Percentiles rank a stretch among this genome's conserved stretches.
Conservation (phyloP, 495 filamentous ascomycete genomes). For the Daldinia childiae region DNA sequence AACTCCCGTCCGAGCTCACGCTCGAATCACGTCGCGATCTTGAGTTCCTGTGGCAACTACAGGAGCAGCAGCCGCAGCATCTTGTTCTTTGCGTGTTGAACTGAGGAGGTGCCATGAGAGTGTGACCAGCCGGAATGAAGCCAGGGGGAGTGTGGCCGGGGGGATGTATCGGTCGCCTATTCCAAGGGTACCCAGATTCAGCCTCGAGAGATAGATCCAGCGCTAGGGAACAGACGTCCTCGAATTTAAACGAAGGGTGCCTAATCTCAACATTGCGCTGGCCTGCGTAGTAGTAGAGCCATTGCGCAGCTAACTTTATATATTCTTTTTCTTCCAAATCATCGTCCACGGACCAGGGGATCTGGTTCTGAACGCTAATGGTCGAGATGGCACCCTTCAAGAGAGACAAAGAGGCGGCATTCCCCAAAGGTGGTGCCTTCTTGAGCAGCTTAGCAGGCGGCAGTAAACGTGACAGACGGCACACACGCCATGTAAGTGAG, state of each 20-base stretch:
- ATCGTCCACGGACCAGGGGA: constrained; percentile 19
- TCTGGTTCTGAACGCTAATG: constrained; percentile 13
- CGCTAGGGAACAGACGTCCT: constrained; percentile 21
- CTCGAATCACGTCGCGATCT: constrained; percentile 12
- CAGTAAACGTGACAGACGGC: constrained; percentile 28
- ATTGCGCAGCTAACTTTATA: constrained; percentile 27
- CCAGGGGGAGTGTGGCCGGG: no score
- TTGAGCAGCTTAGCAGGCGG: neutral
- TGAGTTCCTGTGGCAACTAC: neutral
- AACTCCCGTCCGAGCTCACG: neutral
- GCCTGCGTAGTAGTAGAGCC: constrained; percentile 34
- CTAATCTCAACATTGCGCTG: constrained; percentile 18
- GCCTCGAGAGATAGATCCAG: constrained; percentile 37
- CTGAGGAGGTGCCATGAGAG: neutral
- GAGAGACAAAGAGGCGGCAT: constrained; percentile 10
- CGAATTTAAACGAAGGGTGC: constrained; percentile 21
- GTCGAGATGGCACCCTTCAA: constrained; percentile 24
- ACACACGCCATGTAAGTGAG: constrained; percentile 40
- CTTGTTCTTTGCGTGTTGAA: neutral
- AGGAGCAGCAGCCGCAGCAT: constrained; percentile 19
- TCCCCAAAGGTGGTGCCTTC: neutral
- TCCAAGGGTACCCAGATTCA: constrained; percentile 4
- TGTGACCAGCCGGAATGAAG: no score
- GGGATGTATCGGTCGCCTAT: no score
- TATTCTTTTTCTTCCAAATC: constrained; percentile 21